These are phyloP conservation scores for Suillus subalutaceus DNA, from an alignment of 768 basidiomycete species.

Conservation along the genomic window DNA sequence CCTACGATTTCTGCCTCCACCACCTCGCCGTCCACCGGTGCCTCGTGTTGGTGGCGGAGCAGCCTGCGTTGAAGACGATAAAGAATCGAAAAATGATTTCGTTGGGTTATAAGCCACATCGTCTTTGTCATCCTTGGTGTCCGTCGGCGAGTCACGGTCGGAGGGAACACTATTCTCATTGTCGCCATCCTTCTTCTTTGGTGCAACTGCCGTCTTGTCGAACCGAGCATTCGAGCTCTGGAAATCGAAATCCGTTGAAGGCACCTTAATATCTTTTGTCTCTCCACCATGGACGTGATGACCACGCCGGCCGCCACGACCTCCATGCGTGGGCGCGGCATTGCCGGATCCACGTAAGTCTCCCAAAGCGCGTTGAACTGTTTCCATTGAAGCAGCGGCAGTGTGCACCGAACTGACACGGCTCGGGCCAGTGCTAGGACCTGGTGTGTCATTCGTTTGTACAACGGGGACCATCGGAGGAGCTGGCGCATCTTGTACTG, in stretches of 20 bases:
- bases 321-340: slow-evolving; percentile 28
- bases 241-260: slow-evolving; percentile 83
- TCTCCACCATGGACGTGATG: slow-evolving; percentile 34
- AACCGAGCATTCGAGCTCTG: slow-evolving; percentile 76
- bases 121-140: slow-evolving; percentile 37
- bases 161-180: slow-evolving; percentile 34
- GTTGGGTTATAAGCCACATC: slow-evolving; percentile 70
- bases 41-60: slow-evolving; percentile 36
- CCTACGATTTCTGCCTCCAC: slow-evolving; percentile 65
- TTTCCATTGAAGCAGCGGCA: slow-evolving; percentile 75
- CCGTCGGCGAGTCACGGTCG: slow-evolving; percentile 29
- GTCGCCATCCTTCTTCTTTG: slow-evolving; percentile 33
- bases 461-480: slow-evolving; percentile 21
- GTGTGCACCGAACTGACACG: slow-evolving; percentile 62
- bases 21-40: slow-evolving; percentile 45
- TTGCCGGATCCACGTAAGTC: slow-evolving; percentile 46
- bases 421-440: slow-evolving; percentile 29
- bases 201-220: slow-evolving; percentile 66
- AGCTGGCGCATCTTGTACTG: slow-evolving; percentile 22
- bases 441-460: slow-evolving; percentile 27
- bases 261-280: slow-evolving; percentile 53
- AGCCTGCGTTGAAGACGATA: slow-evolving; percentile 50
- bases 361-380: slow-evolving; percentile 60
- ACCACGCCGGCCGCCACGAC: slow-evolving; percentile 42
- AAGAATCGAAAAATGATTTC: slow-evolving; percentile 81